These are phyloP conservation scores for Aegilops sharonensis DNA, from an alignment of 176 grass and related monocot species.

Conservation along the genomic window DNA sequence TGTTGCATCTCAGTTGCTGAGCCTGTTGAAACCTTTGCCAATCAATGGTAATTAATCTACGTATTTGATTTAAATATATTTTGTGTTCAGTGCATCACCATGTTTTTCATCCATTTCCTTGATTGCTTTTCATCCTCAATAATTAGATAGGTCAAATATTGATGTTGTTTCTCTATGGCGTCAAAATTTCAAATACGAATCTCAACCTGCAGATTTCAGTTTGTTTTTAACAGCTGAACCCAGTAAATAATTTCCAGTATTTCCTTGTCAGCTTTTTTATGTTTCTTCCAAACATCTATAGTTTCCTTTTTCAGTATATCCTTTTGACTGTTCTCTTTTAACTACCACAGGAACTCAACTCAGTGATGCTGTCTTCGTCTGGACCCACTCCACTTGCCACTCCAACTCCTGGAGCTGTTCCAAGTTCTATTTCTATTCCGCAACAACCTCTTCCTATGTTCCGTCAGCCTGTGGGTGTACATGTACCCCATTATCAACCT, in stretches of 20 bases:
- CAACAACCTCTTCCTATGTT: conserved; percentile 71
- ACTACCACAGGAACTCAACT: conserved; percentile 50
- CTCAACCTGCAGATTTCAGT: neutral
- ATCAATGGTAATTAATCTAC: neutral
- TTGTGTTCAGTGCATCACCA: neutral
- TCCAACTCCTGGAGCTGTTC: conserved; percentile 51
- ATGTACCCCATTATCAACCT: conserved; percentile 63
- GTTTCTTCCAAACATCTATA: neutral
- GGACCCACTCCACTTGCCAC: conserved; percentile 50
- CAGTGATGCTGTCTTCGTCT: conserved; percentile 42
- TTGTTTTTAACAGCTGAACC: neutral
- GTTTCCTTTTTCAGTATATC: neutral
- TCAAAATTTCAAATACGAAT: neutral
- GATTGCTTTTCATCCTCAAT: neutral
- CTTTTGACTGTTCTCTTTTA: conserved; percentile 9
- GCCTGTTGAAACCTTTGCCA: neutral
- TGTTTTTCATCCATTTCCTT: neutral
- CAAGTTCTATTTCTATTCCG: conserved; percentile 68
- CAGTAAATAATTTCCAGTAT: neutral
- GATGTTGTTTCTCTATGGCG: neutral
- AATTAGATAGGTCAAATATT: neutral
- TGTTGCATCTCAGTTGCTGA: neutral
- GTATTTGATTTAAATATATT: neutral
- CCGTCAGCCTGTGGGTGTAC: conserved; percentile 67
- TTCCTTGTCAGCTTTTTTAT: neutral